These are phyloP conservation scores for Quercus tomentella DNA, from an alignment of 331 rosid species.

Conservation along the genomic window DNA sequence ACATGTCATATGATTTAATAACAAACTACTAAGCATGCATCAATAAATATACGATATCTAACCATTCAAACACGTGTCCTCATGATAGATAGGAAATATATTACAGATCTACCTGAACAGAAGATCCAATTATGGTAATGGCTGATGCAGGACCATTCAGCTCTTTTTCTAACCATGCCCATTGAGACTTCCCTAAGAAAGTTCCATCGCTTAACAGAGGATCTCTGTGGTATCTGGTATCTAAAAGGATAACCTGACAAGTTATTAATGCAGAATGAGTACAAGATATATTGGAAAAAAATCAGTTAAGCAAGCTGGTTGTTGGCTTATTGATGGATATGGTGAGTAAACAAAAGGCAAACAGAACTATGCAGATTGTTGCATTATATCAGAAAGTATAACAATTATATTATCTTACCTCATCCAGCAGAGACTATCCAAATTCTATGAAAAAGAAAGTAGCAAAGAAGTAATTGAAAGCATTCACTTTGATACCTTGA, in stretches of 20 bases:
- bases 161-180: slow-evolving; percentile 79
- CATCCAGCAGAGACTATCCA: neutral
- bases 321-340: neutral
- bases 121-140: slow-evolving; percentile 70
- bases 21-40: neutral
- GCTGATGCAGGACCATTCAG: slow-evolving; percentile 57
- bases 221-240: slow-evolving; percentile 88
- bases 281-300: slow-evolving; percentile 11
- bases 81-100: neutral
- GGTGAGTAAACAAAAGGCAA: neutral
- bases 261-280: slow-evolving; percentile 18
- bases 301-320: neutral
- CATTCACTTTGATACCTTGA: slow-evolving; percentile 49
- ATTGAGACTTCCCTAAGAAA: slow-evolving; percentile 66
- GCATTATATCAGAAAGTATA: neutral
- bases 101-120: slow-evolving; percentile 46
- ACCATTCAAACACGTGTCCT: neutral
- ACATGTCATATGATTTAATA: neutral
- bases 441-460: neutral
- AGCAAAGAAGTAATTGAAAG: neutral
- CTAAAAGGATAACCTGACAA: slow-evolving; percentile 58
- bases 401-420: neutral
- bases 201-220: slow-evolving; percentile 69
- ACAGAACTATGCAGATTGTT: neutral
- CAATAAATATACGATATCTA: neutral